These are phyloP conservation scores for Oidium heveae DNA, from an alignment of 2,329 filamentous ascomycete species.

Conservation along the genomic window DNA sequence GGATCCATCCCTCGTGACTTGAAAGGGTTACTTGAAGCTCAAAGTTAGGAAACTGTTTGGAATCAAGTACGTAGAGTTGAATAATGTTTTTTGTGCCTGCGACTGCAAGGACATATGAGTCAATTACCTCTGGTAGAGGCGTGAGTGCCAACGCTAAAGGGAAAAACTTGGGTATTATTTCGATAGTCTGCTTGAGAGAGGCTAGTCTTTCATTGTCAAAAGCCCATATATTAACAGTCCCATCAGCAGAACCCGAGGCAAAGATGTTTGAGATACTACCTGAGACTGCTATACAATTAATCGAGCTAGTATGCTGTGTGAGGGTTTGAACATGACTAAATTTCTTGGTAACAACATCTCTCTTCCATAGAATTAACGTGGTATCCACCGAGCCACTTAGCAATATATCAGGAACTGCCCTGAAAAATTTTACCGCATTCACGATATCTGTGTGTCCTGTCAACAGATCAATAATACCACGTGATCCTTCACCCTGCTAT, in stretches of 20 bases:
- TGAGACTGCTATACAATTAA: constrained; percentile 38
- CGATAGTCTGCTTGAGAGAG: constrained; percentile 42
- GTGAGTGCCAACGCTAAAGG: constrained; percentile 53
- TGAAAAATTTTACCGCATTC: constrained; percentile 61
- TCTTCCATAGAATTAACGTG: constrained; percentile 47
- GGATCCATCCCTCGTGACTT: constrained; percentile 88
- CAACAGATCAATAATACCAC: constrained; percentile 41
- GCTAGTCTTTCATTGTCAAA: constrained; percentile 21
- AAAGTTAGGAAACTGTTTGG: constrained; percentile 25
- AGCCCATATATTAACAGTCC: constrained; percentile 44
- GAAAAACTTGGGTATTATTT: constrained; percentile 54
- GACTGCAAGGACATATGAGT: constrained; percentile 46
- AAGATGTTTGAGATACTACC: constrained; percentile 20
- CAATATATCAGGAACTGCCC: constrained; percentile 29
- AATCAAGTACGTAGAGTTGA: constrained; percentile 45
- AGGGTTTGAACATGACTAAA: constrained; percentile 25
- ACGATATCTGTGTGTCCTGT: constrained; percentile 56
- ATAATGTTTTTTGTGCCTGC: constrained; percentile 65
- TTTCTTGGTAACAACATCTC: constrained; percentile 14
- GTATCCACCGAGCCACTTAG: constrained; percentile 66
- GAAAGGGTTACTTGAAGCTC: constrained; percentile 49
- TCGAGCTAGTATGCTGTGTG: constrained; percentile 37
- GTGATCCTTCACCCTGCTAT: constrained; percentile 6
- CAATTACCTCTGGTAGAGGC: constrained; percentile 23
- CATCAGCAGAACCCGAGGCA: constrained; percentile 61